Evolutionary conservation across 176 grass and related monocot species (phyloP), one percentile per base, ranked within the genome.

Genomic region (Rhynchospora breviuscula): DNA sequence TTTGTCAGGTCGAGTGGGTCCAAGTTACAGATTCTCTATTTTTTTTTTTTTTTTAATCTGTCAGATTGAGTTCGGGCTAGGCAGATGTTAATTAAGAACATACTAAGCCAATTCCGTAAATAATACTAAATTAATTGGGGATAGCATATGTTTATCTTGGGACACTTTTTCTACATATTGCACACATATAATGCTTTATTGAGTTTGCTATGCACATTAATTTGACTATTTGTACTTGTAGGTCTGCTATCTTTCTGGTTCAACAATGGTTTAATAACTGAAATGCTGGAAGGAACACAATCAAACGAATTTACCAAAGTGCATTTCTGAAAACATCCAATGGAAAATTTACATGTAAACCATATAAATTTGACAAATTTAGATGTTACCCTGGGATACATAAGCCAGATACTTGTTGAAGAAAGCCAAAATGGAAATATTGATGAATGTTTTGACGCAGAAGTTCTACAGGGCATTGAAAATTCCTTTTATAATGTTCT

Each of bases 401-500:
- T 82, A 66, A 87, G 47, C 67, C n/a, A 75, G 46, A 83, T 84
- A 25, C 79, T 87, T 7, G 26, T 87, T 25, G 86, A 83, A 63
- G 86, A 87, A 63, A 79, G 67, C 45, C 83, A 82, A 57, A 79
- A 84, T 57, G 80, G 45, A 19, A 83, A 67, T 35, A 62, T 84
- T 26, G 82, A 76, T 53, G 82, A 57, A 52, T 79, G 56, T 58
- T 64, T 61, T 58, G 54, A 82, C 13, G 52, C 60, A 19, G 43
- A 26, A 13, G 85, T 65, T 49, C 35, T 87, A 60, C 79, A 49
- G 19, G 31, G 78, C 59, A 65, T 81, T 12, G 85, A 82, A 53
- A 75, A 82, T 14, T 81, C 85, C 5, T 87, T 87, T 25, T 87
- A 82, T 61, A 78, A 87, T 6, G 71, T 82, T 60, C 79, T 87